Conservation (phyloP, 164 flowering plant species). For the Sedum album region DNA sequence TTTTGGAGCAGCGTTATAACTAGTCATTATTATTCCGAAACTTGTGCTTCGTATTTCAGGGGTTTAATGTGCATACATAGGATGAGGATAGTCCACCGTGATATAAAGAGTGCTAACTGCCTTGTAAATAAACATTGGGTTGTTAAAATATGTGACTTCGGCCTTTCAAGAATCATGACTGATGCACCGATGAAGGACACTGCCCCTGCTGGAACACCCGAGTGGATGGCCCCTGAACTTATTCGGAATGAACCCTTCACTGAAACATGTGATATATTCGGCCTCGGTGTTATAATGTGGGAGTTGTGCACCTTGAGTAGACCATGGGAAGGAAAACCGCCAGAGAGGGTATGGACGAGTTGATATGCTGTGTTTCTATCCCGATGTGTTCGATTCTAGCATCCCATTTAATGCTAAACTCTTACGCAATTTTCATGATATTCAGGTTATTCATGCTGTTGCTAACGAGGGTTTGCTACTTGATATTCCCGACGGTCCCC, state of each 20-base stretch:
- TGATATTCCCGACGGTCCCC: slow-evolving; percentile 92
- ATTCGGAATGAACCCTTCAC: slow-evolving; percentile 85
- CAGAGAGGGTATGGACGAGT: slow-evolving; percentile 16
- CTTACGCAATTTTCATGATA: neutral
- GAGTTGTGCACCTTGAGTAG: slow-evolving; percentile 86
- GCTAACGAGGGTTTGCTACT: slow-evolving; percentile 74
- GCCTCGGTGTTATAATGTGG: slow-evolving; percentile 99
- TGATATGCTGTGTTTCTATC: neutral
- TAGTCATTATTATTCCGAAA: neutral
- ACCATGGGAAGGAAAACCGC: slow-evolving; percentile 90
- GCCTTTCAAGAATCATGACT: slow-evolving; percentile 75
- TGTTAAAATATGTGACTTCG: slow-evolving; percentile 92
- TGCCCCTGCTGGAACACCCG: slow-evolving; percentile 91
- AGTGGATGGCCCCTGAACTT: slow-evolving; percentile 99
- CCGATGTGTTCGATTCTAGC: neutral
- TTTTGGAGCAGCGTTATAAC: neutral
- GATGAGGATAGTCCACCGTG: slow-evolving; percentile 88
- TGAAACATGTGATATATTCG: slow-evolving; percentile 88
- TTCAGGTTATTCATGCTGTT: slow-evolving; percentile 86
- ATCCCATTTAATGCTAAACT: neutral
- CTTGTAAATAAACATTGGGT: slow-evolving; percentile 89
- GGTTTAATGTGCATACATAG: slow-evolving; percentile 94
- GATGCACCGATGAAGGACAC: slow-evolving; percentile 53
- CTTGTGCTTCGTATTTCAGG: slow-evolving; percentile 24
- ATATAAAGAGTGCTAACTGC: slow-evolving; percentile 91